These are phyloP conservation scores for Omphalotus olearius DNA, from an alignment of 1,284 basidiomycete species.

Conservation along the genomic window DNA sequence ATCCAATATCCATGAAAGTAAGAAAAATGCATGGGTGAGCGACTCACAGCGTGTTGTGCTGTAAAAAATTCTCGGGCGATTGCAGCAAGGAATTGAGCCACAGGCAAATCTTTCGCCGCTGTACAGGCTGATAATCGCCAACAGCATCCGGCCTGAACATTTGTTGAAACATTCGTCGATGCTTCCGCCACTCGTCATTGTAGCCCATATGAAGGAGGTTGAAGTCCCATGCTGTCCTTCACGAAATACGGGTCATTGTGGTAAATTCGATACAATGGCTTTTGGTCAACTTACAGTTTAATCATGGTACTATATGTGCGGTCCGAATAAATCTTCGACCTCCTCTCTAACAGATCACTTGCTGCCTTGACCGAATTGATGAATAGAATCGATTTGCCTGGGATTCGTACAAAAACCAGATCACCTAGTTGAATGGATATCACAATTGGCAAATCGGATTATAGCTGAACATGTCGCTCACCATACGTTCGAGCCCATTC, in stretches of 20 bases:
- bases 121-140: slow-evolving; percentile 2
- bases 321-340: slow-evolving; percentile 7
- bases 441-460: not conserved
- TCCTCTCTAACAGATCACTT: slow-evolving; percentile 1
- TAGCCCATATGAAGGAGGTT: slow-evolving; percentile 5
- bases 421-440: not conserved
- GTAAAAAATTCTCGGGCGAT: not conserved
- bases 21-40: not conserved
- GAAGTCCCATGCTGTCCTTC: slow-evolving; percentile 1
- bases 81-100: not conserved
- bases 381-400: not conserved
- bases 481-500: not conserved
- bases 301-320: not conserved
- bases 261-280: not conserved
- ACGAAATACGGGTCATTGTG: not conserved
- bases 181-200: slow-evolving; percentile 3
- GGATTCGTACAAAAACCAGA: not conserved
- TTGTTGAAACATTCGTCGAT: slow-evolving; percentile 4
- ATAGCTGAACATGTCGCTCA: not conserved
- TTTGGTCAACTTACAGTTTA: not conserved
- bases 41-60: slow-evolving; percentile 1
- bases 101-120: not conserved
- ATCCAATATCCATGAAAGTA: not conserved
- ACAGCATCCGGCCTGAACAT: slow-evolving; percentile 4
- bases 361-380: slow-evolving; percentile 3